Conservation (phyloP, 306 rosid genomes). For the Cucumis melo region DNA sequence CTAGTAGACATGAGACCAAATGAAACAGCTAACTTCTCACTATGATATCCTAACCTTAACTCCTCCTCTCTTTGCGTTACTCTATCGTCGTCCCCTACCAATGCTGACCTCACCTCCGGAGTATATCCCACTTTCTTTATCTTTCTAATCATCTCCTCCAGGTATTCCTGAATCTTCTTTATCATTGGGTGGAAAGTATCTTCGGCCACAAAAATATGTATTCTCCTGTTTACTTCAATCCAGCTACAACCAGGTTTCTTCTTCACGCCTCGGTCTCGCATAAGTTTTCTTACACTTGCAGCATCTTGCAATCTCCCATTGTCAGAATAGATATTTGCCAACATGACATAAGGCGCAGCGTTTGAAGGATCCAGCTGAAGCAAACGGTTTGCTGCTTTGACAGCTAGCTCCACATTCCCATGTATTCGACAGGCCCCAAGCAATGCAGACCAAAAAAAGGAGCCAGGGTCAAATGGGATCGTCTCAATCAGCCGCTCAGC, state of each 20-base stretch:
- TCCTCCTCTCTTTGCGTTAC: slow-evolving; percentile 27
- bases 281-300: not conserved
- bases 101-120: slow-evolving; percentile 49
- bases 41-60: slow-evolving; percentile 17
- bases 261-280: slow-evolving; percentile 4
- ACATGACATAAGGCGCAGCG: slow-evolving; percentile 47
- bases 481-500: slow-evolving; percentile 27
- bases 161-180: slow-evolving; percentile 45
- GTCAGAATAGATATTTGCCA: slow-evolving; percentile 5
- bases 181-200: slow-evolving; percentile 69
- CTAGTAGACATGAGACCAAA: slow-evolving; percentile 44
- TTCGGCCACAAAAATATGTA: slow-evolving; percentile 1
- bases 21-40: slow-evolving; percentile 4
- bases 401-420: slow-evolving; percentile 68
- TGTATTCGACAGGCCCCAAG: slow-evolving; percentile 78
- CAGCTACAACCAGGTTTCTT: slow-evolving; percentile 4
- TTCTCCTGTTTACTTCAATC: not conserved
- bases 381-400: slow-evolving; percentile 50
- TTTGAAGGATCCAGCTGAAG: slow-evolving; percentile 50
- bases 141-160: slow-evolving; percentile 44
- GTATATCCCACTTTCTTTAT: slow-evolving; percentile 55
- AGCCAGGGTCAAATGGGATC: slow-evolving; percentile 59
- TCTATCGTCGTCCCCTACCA: slow-evolving; percentile 37
- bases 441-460: slow-evolving; percentile 62
- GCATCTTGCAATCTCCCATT: not conserved